phyloP scores from a whole-genome alignment of 1,284 basidiomycete genomes.

The Ustilago trichophora region DNA sequence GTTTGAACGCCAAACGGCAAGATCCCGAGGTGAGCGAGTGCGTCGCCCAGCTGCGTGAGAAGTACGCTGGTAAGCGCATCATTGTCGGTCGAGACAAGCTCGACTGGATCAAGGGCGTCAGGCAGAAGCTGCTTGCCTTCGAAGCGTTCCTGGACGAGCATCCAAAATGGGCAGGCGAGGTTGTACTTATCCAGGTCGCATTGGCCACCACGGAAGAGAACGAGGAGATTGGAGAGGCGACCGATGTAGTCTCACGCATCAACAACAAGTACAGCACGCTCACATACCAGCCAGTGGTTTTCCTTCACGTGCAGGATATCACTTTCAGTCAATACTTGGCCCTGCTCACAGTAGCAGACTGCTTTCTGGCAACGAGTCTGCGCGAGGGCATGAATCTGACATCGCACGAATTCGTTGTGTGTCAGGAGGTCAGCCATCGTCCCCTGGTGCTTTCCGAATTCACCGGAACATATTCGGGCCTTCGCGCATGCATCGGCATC shows the following conservation, averaged over 20 bases:
- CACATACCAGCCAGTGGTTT: conserved; percentile 87
- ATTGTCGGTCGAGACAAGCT: conserved; percentile 88
- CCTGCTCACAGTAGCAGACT: conserved; percentile 81
- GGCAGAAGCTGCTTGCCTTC: conserved; percentile 83
- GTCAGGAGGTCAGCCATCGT: conserved; percentile 71
- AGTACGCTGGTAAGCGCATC: conserved; percentile 83
- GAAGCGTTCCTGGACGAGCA: conserved; percentile 82
- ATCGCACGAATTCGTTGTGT: conserved; percentile 83
- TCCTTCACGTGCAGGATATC: conserved; percentile 84
- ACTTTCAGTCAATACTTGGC: conserved; percentile 87
- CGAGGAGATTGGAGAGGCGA: conserved; percentile 77
- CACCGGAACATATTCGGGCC: conserved; percentile 85
- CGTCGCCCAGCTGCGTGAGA: conserved; percentile 78
- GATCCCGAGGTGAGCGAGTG: conserved; percentile 83
- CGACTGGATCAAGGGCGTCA: conserved; percentile 83
- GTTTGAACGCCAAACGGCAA: conserved; percentile 76
- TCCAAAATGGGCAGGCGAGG: conserved; percentile 80
- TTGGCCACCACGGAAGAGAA: conserved; percentile 82
- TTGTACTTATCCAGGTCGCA: conserved; percentile 85
- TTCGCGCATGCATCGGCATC: conserved; percentile 82
- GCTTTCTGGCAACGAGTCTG: conserved; percentile 83
- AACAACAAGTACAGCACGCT: conserved; percentile 82
- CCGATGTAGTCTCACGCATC: conserved; percentile 80
- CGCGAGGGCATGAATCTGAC: conserved; percentile 87
- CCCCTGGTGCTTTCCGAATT: conserved; percentile 80